phyloP scores from a whole-genome alignment of 2,329 filamentous ascomycete species.

The Emydomyces testavorans region DNA sequence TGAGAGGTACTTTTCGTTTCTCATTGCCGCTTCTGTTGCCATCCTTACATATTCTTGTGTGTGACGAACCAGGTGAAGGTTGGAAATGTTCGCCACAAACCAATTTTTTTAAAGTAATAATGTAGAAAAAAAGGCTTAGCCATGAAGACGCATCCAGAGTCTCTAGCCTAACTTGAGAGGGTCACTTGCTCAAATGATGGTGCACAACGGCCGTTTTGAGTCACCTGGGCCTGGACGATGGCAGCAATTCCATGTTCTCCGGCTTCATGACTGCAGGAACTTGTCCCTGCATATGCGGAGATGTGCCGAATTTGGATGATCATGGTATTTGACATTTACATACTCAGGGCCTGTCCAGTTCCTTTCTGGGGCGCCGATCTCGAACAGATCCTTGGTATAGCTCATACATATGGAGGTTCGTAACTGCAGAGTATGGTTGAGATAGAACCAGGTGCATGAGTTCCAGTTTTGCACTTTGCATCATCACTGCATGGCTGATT shows the following conservation, averaged over 20 bases:
- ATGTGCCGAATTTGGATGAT: slow-evolving; percentile 43
- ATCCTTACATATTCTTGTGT: too few relatives aligned
- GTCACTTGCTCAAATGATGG: too few relatives aligned
- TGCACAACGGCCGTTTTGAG: too few relatives aligned
- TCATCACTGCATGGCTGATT: slow-evolving; percentile 47
- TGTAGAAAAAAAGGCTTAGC: too few relatives aligned
- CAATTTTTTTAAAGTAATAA: too few relatives aligned
- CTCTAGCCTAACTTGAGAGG: too few relatives aligned
- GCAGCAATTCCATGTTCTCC: slow-evolving; percentile 46
- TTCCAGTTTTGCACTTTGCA: slow-evolving; percentile 43
- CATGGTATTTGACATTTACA: slow-evolving; percentile 44
- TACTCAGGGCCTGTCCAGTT: slow-evolving; percentile 20
- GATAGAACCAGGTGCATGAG: slow-evolving; percentile 42
- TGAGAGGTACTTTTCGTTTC: too few relatives aligned
- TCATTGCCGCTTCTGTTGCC: too few relatives aligned
- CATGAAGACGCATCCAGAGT: too few relatives aligned
- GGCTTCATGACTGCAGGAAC: slow-evolving; percentile 45
- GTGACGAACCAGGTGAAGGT: too few relatives aligned
- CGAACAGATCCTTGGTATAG: slow-evolving; percentile 44
- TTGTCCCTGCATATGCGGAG: slow-evolving; percentile 44
- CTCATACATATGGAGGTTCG: slow-evolving; percentile 47
- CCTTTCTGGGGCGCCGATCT: neutral
- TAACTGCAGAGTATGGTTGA: slow-evolving; percentile 45
- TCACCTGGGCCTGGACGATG: neutral
- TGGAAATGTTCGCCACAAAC: too few relatives aligned